These are phyloP conservation scores for Linnemannia elongata DNA, from an alignment of 192 early-diverging fungal species.

Conservation along the genomic window DNA sequence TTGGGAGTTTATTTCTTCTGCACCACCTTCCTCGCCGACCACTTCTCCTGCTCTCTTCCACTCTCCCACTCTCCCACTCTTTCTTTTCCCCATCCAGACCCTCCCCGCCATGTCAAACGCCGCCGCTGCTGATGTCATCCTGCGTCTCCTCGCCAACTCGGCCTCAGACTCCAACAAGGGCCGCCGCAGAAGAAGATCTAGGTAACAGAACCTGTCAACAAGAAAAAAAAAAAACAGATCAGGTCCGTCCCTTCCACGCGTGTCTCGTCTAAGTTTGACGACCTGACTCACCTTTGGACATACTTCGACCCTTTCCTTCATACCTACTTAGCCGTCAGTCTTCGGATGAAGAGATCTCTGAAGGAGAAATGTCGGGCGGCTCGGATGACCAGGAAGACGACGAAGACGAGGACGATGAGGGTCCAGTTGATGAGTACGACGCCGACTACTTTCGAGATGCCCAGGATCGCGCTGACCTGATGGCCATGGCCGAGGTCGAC, in stretches of 20 bases:
- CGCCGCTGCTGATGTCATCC: conserved; percentile 44
- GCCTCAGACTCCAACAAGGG: conserved; percentile 46
- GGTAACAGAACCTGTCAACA: conserved; percentile 3
- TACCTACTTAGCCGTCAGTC: conserved; percentile 21
- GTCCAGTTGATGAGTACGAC: conserved; percentile 77
- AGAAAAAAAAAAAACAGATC: not conserved
- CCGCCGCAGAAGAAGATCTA: conserved; percentile 51
- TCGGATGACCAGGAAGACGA: conserved; percentile 61
- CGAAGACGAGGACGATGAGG: conserved; percentile 69
- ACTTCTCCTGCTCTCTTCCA: not conserved
- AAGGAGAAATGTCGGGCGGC: conserved; percentile 47
- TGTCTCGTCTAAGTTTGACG: not conserved
- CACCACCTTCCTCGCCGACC: not conserved
- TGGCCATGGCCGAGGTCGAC: conserved; percentile 78
- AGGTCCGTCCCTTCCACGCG: not conserved
- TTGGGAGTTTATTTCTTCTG: not conserved
- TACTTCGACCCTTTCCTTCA: not conserved
- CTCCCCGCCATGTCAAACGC: conserved; percentile 32
- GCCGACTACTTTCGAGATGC: conserved; percentile 81
- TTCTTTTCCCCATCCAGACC: not conserved
- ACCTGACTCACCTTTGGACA: not conserved
- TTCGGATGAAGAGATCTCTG: conserved; percentile 59
- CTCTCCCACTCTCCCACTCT: conserved; percentile 1
- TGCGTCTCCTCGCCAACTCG: conserved; percentile 51
- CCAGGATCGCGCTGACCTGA: conserved; percentile 70